Conservation (phyloP, 1,139 yeast species). For the Pneumocystis carinii region DNA sequence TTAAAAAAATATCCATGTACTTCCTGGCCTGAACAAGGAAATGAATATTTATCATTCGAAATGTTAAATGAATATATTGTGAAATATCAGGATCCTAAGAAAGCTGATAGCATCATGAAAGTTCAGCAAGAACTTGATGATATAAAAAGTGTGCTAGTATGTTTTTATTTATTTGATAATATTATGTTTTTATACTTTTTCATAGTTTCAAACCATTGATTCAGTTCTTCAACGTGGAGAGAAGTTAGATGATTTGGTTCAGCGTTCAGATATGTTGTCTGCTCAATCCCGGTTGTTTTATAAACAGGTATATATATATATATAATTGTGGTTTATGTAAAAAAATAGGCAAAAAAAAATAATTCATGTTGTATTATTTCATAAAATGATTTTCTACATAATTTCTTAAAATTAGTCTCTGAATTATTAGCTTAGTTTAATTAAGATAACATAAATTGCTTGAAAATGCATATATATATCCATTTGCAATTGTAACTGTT, state of each 20-base stretch:
- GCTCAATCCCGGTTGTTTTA: constrained; percentile 85
- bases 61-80: constrained; percentile 54
- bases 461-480: too few species aligned
- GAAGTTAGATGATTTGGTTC: constrained; percentile 82
- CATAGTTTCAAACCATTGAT: constrained; percentile 78
- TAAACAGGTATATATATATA: constrained; percentile 60
- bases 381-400: constrained; percentile 21
- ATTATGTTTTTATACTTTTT: background rate
- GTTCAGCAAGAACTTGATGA: constrained; percentile 97
- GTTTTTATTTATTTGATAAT: background rate
- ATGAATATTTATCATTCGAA: constrained; percentile 24
- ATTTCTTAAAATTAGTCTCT: too few species aligned
- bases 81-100: constrained; percentile 90
- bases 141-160: constrained; percentile 67
- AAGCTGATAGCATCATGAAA: constrained; percentile 92
- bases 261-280: constrained; percentile 84
- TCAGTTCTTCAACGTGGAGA: constrained; percentile 92
- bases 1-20: constrained; percentile 64
- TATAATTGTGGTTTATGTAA: constrained; percentile 28
- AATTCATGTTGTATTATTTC: constrained; percentile 85
- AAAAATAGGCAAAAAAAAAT: constrained; percentile 30
- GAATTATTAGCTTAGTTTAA: too few species aligned
- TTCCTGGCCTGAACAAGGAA: constrained; percentile 45
- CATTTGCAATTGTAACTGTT: too few species aligned
- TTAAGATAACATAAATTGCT: too few species aligned